Evolutionary conservation across 345 rosid species (phyloP), one percentile per base, ranked within the genome.

Genomic region (Sisymbrium irio): DNA sequence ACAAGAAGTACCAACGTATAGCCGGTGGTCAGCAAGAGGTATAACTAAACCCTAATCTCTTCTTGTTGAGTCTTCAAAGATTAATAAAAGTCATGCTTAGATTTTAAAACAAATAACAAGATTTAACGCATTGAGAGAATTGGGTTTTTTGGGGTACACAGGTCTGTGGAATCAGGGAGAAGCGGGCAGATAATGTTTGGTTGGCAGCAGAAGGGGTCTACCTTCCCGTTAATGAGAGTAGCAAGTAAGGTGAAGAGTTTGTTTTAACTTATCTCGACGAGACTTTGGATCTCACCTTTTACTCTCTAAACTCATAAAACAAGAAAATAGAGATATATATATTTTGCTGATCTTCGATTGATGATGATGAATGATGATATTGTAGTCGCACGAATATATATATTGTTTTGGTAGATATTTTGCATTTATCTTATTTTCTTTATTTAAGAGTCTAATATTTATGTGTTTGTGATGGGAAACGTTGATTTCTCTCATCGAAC

Each of bases 1-100:
- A 90, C 87, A 96, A 92, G 85, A 96, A 89, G 77, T 96, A 92
- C 85, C 83, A 86, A 68, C 85, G 98, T n/a, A 89, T 92, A 51
- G 99, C 98, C 56, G 99, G 99, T 62, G 98, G 97, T n/a, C 99
- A 96, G 76, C 99, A 96, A 74, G 99, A 96, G 97, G 98, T 92
- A 22, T 22, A 74, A 79, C 78, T 3, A 27, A 65, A 42, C 7
- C 19, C 18, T 11, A 3, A n/a, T 59, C 1, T 25, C 58, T 35
- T 50, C 12, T 36, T 2, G 7, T 45, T n/a, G 33, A 30, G 5
- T 45, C 39, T 50, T 35, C 22, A 60, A 60, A 30, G 17, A 60
- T 20, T 30, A 20, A 41, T 30, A 4, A 13, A 75, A 36, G 25
- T 17, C 28, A 36, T 46, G 35, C 35, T 6, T 32, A 5, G 6